Base-by-base conservation (phyloP, 208 protist genomes). In the Trypanosoma brucei region DNA sequence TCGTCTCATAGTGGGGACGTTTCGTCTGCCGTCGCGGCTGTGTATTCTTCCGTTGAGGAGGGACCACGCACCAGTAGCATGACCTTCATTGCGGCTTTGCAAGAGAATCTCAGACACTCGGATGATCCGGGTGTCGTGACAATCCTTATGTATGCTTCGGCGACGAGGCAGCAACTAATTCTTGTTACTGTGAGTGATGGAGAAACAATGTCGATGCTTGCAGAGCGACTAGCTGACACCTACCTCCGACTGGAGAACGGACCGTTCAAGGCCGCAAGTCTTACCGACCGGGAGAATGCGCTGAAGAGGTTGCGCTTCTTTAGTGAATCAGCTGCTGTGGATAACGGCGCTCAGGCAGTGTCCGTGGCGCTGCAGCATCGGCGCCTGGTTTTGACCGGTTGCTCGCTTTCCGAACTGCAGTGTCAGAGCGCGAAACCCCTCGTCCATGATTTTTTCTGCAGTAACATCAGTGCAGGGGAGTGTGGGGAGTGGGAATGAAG, bases 211-310 rank as follows among this genome's bases (percentile, higher is more conserved):
- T 14, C n/a, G 7, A 70, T 70, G 36, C 65, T 82, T 11, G 54
- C 61, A 8, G 46, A 22, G 14, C 75, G 70, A 1, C 55, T 83
- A 11, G 58, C 65, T 7, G 76, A 83, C 37, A 9, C 38, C 1
- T 83, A 76, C 51, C 76, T 77, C 55, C 65, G 75, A 45, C 50
- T 83, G 22, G 45, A 66, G 11, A 72, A 71, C 42, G 68, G 73
- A 0, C 68, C 78, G 2, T 79, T 83, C 51, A 77, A 74, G 57
- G 55, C 33, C n/a, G 56, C 72, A 8, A 71, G 22, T n/a, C 62
- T 66, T 0, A 45, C 38, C 2, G 59, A 74, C 0, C 44, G 59
- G 9, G 42, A 61, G 31, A 54, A 52, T 38, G 55, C 82, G 34
- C 39, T 66, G 3, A 30, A 52, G 1, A 51, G 30, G 4, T 56